These are phyloP conservation scores for Skeletonema costatum DNA, from an alignment of 108 stramenopile species.

Conservation along the genomic window DNA sequence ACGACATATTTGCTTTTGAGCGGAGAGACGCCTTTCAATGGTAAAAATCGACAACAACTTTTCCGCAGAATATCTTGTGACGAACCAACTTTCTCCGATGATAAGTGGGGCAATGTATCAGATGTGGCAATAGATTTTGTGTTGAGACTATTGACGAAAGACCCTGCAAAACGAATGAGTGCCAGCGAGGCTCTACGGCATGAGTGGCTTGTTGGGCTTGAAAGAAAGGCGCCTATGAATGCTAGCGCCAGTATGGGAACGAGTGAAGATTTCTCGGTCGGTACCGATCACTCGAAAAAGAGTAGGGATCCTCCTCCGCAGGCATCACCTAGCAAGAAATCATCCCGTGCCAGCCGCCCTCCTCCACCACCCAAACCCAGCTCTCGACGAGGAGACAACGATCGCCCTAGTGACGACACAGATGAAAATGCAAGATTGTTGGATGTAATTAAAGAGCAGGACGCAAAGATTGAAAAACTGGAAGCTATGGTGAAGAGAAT, in stretches of 20 bases:
- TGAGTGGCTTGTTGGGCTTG: slow-evolving; percentile 56
- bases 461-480: slow-evolving; percentile 46
- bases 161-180: slow-evolving; percentile 67
- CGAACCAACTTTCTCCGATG: slow-evolving; percentile 58
- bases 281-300: not conserved
- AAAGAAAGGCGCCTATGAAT: not conserved
- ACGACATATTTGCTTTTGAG: slow-evolving; percentile 83
- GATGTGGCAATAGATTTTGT: slow-evolving; percentile 77
- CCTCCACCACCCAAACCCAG: slow-evolving; percentile 30
- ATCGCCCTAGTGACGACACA: not conserved
- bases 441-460: slow-evolving; percentile 50
- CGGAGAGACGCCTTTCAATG: slow-evolving; percentile 90
- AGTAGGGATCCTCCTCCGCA: not conserved
- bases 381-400: not conserved
- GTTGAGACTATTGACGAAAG: slow-evolving; percentile 52
- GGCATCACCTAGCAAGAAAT: not conserved
- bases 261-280: not conserved
- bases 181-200: slow-evolving; percentile 63
- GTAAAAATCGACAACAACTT: slow-evolving; percentile 72
- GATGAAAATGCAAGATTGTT: slow-evolving; percentile 47
- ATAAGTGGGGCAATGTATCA: slow-evolving; percentile 79
- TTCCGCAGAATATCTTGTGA: slow-evolving; percentile 63
- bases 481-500: slow-evolving; percentile 46
- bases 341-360: not conserved
- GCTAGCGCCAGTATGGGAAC: not conserved